A percentile compares a stretch with the other conserved stretches of the same genome.
These are phyloP conservation scores for Scenedesmus sp. DNA, from an alignment of 163 green algal species.

Conservation along the genomic window DNA sequence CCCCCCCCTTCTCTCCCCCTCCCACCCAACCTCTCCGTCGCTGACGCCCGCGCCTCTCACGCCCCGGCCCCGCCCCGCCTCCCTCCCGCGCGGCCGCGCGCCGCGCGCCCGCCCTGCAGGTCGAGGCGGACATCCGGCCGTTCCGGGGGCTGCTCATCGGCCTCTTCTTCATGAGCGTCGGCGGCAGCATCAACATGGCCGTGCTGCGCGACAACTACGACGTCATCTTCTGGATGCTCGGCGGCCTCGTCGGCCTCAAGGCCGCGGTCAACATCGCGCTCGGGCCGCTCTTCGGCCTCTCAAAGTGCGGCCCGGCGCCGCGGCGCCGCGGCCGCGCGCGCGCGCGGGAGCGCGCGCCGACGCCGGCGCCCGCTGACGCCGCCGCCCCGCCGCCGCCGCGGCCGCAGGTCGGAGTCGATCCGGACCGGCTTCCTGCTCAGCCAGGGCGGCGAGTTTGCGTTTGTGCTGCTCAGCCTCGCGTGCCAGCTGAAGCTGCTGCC, in stretches of 20 bases:
- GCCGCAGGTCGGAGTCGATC: slow-evolving; percentile 76
- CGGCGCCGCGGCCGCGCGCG: too few species aligned
- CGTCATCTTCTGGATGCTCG: slow-evolving; percentile 77
- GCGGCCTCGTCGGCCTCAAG: slow-evolving; percentile 90
- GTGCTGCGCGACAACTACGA: slow-evolving; percentile 60
- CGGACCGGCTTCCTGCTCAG: slow-evolving; percentile 89
- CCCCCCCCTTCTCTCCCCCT: not conserved
- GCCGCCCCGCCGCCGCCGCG: not conserved
- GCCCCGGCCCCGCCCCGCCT: too few species aligned
- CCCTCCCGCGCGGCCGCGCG: too few species aligned
- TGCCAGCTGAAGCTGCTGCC: slow-evolving; percentile 90
- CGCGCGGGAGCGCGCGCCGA: too few species aligned
- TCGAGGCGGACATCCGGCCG: slow-evolving; percentile 96
- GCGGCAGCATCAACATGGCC: slow-evolving; percentile 82
- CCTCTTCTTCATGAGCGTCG: slow-evolving; percentile 96
- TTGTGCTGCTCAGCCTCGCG: slow-evolving; percentile 94
- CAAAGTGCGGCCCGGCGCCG: slow-evolving; percentile 52
- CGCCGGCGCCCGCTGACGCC: too few species aligned
- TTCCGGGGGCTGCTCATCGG: slow-evolving; percentile 95
- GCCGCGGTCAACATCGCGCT: slow-evolving; percentile 81
- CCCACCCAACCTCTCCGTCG: too few species aligned
- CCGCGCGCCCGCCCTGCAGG: too few species aligned
- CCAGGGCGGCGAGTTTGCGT: slow-evolving; percentile 97
- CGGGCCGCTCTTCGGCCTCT: slow-evolving; percentile 83
- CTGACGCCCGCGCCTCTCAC: too few species aligned